Evolutionary conservation across 352 stramenopile species (phyloP), one percentile per base, ranked within the genome.

Genomic region (Thraustochytrium striatum): DNA sequence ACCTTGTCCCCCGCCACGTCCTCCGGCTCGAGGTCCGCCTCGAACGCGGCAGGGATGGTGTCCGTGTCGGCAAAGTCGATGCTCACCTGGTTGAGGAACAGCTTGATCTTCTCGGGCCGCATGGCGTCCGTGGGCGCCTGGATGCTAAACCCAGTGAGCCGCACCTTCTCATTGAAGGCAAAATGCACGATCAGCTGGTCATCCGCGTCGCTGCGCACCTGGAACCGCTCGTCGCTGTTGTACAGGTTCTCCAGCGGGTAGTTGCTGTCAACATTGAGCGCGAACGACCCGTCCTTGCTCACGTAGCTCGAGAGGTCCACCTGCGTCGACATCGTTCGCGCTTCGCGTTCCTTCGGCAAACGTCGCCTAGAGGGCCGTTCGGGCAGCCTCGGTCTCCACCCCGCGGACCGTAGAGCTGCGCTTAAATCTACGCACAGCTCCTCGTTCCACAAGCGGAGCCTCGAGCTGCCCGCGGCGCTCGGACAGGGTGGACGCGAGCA

Each of bases 161-260:
- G 81, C 30, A 82, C 68, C 47, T 73, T 82, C 43, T 82, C 73
- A 8, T 35, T 79, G 30, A 82, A 82, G 47, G 61, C 52, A 39
- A 82, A 68, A 62, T 82, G 61, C 35, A 82, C 58, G 38, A 82
- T 78, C 3, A 82, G 61, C 47, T 82, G 73, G 62, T 82, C 73
- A 43, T 82, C 73, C 38, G 73, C 73, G 41, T 82, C 73, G 50
- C 62, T 81, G 16, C 57, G 52, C 41, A 82, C 33, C 39, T 59
- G 38, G 25, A 78, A 69, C 19, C 73, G 61, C 62, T 82, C 73
- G 47, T 82, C 73, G 19, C 44, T 57, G 58, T 79, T 70, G 61
- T 81, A 80, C 47, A 82, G 68, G 61, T 82, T 82, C 5, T 82
- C 73, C 28, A 81, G 58, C 1, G 73, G 69, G 36, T 47, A 70